Evolutionary conservation across 495 filamentous ascomycete species (phyloP).

Genomic region (Hypomontagnella submonticulosa): DNA sequence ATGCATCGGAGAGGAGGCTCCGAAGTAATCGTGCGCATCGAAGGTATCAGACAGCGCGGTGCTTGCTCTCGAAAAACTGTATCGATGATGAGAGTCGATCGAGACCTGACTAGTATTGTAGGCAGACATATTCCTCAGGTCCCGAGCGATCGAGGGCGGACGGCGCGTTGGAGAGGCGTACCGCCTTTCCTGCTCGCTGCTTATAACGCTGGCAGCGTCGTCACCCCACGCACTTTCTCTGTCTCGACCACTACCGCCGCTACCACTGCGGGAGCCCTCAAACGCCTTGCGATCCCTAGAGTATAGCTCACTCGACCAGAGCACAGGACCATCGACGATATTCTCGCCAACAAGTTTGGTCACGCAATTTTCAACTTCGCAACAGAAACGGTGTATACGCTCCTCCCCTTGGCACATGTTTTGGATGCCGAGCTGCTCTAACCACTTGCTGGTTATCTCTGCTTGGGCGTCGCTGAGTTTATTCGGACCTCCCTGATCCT

Average conservation of each 20-base stretch:
- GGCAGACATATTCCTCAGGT: slow-evolving; percentile 63
- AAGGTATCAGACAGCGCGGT: slow-evolving; percentile 69
- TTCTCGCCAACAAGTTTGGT: slow-evolving; percentile 87
- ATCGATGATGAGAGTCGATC: slow-evolving; percentile 71
- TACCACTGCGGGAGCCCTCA: slow-evolving; percentile 66
- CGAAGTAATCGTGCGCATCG: slow-evolving; percentile 78
- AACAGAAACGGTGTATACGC: slow-evolving; percentile 91
- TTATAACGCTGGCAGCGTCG: slow-evolving; percentile 66
- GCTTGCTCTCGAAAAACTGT: slow-evolving; percentile 65
- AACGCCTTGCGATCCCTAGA: slow-evolving; percentile 79
- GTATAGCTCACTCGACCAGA: slow-evolving; percentile 94
- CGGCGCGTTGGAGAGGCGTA: slow-evolving; percentile 51
- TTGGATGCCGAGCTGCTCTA: slow-evolving; percentile 82
- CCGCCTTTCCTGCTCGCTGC: slow-evolving; percentile 61
- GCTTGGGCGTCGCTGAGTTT: slow-evolving; percentile 97
- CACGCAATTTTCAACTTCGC: slow-evolving; percentile 88
- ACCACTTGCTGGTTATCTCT: slow-evolving; percentile 85
- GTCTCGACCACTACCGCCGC: slow-evolving; percentile 27
- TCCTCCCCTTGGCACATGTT: slow-evolving; percentile 98
- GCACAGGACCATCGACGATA: slow-evolving; percentile 84
- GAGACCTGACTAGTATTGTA: slow-evolving; percentile 72
- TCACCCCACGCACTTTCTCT: slow-evolving; percentile 61
- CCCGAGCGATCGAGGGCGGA: slow-evolving; percentile 53
- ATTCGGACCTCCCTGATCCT: slow-evolving; percentile 88
- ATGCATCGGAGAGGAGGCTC: slow-evolving; percentile 72